These are phyloP conservation scores for Stephania yunnanensis DNA, from an alignment of 164 flowering plant species.

Conservation along the genomic window DNA sequence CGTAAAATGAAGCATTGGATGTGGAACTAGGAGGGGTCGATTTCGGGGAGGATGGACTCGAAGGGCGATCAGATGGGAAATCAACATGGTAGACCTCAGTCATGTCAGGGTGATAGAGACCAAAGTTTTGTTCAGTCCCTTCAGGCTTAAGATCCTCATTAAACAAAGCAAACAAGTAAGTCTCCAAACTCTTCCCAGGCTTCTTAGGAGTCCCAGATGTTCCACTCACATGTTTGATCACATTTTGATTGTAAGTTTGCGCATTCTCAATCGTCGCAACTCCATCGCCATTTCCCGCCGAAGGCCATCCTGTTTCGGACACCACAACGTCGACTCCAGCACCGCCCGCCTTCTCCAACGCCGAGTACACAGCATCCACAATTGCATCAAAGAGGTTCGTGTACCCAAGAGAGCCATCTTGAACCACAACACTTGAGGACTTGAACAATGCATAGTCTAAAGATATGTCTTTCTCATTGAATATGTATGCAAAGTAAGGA, in stretches of 20 bases:
- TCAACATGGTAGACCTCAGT: conserved; percentile 16
- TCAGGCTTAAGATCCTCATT: conserved; percentile 13
- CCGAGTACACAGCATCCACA: conserved; percentile 2
- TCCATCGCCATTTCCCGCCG: conserved; percentile 7
- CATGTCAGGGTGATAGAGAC: conserved; percentile 8
- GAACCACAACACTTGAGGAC: neutral
- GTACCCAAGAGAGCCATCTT: neutral
- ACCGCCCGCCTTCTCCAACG: conserved; percentile 12
- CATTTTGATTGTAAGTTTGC: neutral
- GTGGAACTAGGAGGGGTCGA: too few species aligned
- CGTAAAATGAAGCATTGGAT: too few species aligned
- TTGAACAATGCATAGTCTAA: conserved; percentile 6
- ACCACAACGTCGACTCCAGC: neutral
- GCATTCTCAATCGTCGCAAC: conserved; percentile 8
- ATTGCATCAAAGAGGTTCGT: conserved; percentile 15
- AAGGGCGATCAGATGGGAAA: neutral
- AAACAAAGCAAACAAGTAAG: conserved; percentile 12
- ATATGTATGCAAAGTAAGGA: conserved; percentile 9
- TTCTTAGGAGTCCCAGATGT: conserved; percentile 8
- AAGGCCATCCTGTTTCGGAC: conserved; percentile 14
- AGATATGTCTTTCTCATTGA: neutral
- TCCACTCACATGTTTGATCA: neutral
- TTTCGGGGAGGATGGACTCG: too few species aligned
- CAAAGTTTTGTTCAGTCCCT: conserved; percentile 8
- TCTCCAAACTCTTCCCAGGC: conserved; percentile 6